Evolutionary conservation across 148 eudicot genomes (phyloP).

Genomic region (Chenopodium quinoa): DNA sequence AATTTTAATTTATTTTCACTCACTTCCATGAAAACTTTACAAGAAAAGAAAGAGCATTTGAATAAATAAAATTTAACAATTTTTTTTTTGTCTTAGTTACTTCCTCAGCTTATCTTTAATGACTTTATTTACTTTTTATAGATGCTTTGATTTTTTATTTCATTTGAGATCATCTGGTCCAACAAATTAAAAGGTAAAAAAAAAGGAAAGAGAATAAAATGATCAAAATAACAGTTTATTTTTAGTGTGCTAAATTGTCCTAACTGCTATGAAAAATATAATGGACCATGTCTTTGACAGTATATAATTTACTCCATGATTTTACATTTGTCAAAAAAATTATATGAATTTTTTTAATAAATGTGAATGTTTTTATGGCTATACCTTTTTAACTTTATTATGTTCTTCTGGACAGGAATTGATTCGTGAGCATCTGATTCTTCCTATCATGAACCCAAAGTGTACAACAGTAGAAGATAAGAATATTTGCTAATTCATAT

Average conservation of each 20-base stretch:
- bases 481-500: too few species aligned
- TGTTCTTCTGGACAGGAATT: not conserved
- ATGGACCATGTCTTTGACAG: too few species aligned
- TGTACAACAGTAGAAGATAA: too few species aligned
- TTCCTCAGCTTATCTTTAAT: constrained; percentile 1
- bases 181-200: not conserved
- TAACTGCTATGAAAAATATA: not conserved
- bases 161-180: not conserved
- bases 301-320: too few species aligned
- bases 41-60: not conserved
- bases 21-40: constrained; percentile 26
- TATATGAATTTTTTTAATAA: too few species aligned
- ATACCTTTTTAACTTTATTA: not conserved
- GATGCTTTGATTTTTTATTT: not conserved
- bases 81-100: too few species aligned
- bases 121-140: not conserved
- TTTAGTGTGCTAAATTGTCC: not conserved
- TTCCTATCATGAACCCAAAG: not conserved
- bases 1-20: constrained; percentile 7
- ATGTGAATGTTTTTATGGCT: not conserved
- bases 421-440: constrained; percentile 21
- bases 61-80: too few species aligned
- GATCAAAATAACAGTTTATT: not conserved
- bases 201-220: not conserved
- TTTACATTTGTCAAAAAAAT: too few species aligned